These are phyloP conservation scores for Millerago galiae DNA, from an alignment of 805 yeast species.

Conservation along the genomic window DNA sequence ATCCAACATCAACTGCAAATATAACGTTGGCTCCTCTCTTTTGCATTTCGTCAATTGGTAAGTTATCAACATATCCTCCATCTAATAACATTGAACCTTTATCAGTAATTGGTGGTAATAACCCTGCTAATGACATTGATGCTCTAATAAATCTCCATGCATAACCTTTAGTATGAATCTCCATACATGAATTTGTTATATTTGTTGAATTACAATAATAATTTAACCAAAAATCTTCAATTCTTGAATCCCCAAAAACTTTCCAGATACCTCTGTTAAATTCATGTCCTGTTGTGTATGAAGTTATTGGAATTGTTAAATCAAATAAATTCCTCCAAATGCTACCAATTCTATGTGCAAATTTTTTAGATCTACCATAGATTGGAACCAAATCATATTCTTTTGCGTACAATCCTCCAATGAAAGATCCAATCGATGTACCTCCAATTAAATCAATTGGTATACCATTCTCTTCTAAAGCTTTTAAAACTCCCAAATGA, in stretches of 20 bases:
- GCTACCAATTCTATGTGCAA: slow-evolving; percentile 75
- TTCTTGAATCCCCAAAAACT: slow-evolving; percentile 82
- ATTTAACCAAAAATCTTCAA: slow-evolving; percentile 93
- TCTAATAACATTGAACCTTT: slow-evolving; percentile 90
- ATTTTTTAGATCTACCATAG: slow-evolving; percentile 83
- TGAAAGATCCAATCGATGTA: slow-evolving; percentile 92
- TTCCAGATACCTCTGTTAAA: slow-evolving; percentile 98
- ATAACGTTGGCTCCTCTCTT: slow-evolving; percentile 79
- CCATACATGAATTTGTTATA: slow-evolving; percentile 92
- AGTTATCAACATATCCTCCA: slow-evolving; percentile 93
- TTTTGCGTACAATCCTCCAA: slow-evolving; percentile 90
- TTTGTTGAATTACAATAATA: slow-evolving; percentile 90
- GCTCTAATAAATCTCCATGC: slow-evolving; percentile 96
- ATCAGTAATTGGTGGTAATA: slow-evolving; percentile 82
- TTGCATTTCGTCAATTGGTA: slow-evolving; percentile 91
- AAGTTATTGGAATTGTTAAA: slow-evolving; percentile 86
- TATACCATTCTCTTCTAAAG: slow-evolving; percentile 85
- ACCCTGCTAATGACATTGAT: slow-evolving; percentile 92
- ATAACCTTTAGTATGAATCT: slow-evolving; percentile 84
- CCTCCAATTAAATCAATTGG: slow-evolving; percentile 96
- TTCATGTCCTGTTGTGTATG: slow-evolving; percentile 96
- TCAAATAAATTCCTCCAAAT: slow-evolving; percentile 82
- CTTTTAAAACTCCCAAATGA: slow-evolving; percentile 86
- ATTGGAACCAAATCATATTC: slow-evolving; percentile 90
- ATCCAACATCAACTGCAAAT: slow-evolving; percentile 94